Base-by-base conservation (phyloP, 805 yeast species). In the Sugiyamaella boreocaroliniensis region DNA sequence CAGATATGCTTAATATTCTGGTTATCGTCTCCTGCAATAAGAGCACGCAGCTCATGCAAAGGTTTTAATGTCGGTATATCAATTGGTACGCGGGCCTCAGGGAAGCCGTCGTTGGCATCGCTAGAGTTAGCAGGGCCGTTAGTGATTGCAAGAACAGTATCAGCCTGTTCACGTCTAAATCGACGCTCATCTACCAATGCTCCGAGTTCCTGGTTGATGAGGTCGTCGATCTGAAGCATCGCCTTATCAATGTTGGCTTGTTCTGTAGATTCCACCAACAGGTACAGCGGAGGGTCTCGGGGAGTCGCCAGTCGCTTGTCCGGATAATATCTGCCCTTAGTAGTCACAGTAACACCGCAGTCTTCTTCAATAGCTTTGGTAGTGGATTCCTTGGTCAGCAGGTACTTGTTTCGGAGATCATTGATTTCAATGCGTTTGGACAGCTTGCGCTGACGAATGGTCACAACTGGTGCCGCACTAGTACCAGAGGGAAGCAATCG, bases 251-350 rank as follows among this genome's bases (percentile, higher is more conserved):
- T 52, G 4, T 60, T 52, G 16, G 59, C 64, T 37, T 64, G 54
- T 6, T 57, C 50, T 58, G 85, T 82, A 65, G 88, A 96, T 62
- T 88, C 88, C 18, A 89, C 86, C 42, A 57, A 61, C 16, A 68
- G 58, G 47, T 62, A 63, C 20, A 68, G 47, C 10, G 69, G 62
- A 9, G 71, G 71, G 20, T 64, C 66, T 26, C 52, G 48, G 19
- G 56, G 63, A 2, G 69, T 63, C 3, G 71, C 69, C 53, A 54
- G 53, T 6, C 63, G 47, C 40, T 59, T 54, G 47, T 68, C 71
- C n/a, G 71, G 71, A 44, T 63, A 68, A 53, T 68, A 68, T 46
- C 67, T 52, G 18, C 72, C 72, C 5, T 63, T 58, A 4, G 72
- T 65, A 4, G 61, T 59, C 14, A 68, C 64, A 26, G 43, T 48